These are phyloP conservation scores for Lobosporangium transversale DNA, from an alignment of 192 early-diverging fungal genomes.

Conservation along the genomic window DNA sequence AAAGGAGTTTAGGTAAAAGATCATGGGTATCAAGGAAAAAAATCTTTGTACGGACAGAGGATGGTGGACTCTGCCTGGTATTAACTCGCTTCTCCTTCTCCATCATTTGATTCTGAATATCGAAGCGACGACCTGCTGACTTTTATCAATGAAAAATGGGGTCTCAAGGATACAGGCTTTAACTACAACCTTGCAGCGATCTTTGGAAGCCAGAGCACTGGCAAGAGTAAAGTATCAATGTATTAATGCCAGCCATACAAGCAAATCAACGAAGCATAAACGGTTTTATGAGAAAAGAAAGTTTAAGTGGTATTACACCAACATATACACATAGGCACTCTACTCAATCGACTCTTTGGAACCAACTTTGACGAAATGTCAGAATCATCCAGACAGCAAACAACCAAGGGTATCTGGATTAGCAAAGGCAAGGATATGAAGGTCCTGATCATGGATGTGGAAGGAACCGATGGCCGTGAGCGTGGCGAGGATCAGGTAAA, in stretches of 20 bases:
- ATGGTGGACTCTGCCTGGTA: too few relatives aligned
- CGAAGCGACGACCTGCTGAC: constrained; percentile 70
- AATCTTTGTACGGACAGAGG: neutral
- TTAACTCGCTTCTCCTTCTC: too few relatives aligned
- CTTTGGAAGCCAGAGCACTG: constrained; percentile 98
- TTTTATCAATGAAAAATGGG: constrained; percentile 89
- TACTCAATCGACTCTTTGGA: constrained; percentile 96
- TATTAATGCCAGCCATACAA: too few relatives aligned
- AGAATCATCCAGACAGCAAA: constrained; percentile 84
- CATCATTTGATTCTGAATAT: neutral
- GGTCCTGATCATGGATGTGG: constrained; percentile 96
- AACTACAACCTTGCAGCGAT: constrained; percentile 97
- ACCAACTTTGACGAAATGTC: constrained; percentile 98
- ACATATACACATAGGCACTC: constrained; percentile 69
- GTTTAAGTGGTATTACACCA: too few relatives aligned
- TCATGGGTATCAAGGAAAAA: neutral
- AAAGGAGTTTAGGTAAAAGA: constrained; percentile 32
- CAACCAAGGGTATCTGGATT: constrained; percentile 99
- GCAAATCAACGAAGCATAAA: too few relatives aligned
- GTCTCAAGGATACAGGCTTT: constrained; percentile 86
- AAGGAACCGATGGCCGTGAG: constrained; percentile 98
- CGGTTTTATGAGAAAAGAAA: too few relatives aligned
- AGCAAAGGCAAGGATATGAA: constrained; percentile 79
- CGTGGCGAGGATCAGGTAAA: constrained; percentile 92
- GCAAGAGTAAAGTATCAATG: constrained; percentile 77